phyloP scores from a whole-genome alignment of 805 yeast genomes.

The Teunomyces gatunensis region DNA sequence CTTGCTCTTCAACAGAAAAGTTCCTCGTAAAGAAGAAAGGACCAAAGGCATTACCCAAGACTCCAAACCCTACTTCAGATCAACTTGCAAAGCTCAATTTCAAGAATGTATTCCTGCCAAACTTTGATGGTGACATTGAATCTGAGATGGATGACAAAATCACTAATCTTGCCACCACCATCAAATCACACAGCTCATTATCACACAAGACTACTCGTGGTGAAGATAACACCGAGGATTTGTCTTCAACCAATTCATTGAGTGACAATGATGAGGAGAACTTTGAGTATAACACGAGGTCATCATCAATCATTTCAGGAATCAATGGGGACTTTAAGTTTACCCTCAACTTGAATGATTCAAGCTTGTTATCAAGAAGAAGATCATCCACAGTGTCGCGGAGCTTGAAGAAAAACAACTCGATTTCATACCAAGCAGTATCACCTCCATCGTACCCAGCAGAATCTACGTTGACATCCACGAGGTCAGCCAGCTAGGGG shows the following conservation, averaged over 20 bases:
- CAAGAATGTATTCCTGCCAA: conserved; percentile 24
- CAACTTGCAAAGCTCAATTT: conserved; percentile 28
- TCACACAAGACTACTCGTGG: neutral
- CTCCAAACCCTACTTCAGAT: conserved; percentile 32
- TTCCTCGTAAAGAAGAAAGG: conserved; percentile 6
- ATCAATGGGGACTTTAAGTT: conserved; percentile 45
- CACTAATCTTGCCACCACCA: conserved; percentile 8
- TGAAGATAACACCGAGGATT: conserved; percentile 5
- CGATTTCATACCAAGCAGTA: conserved; percentile 2
- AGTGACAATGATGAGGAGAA: conserved; percentile 15
- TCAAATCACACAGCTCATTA: conserved; percentile 5
- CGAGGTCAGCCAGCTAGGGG: neutral
- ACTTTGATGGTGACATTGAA: conserved; percentile 10
- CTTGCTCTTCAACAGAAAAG: conserved; percentile 9
- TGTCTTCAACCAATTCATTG: conserved; percentile 10
- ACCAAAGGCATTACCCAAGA: conserved; percentile 33
- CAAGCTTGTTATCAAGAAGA: conserved; percentile 61
- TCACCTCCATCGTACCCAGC: neutral
- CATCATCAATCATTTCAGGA: conserved; percentile 39
- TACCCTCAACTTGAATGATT: conserved; percentile 61
- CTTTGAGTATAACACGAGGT: conserved; percentile 34
- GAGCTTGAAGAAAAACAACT: conserved; percentile 9
- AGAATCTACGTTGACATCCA: conserved; percentile 2
- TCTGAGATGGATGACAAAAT: conserved; percentile 13
- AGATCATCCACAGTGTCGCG: conserved; percentile 28